These are phyloP conservation scores for Microdochium nivale DNA, from an alignment of 2,329 filamentous ascomycete species.

Conservation along the genomic window DNA sequence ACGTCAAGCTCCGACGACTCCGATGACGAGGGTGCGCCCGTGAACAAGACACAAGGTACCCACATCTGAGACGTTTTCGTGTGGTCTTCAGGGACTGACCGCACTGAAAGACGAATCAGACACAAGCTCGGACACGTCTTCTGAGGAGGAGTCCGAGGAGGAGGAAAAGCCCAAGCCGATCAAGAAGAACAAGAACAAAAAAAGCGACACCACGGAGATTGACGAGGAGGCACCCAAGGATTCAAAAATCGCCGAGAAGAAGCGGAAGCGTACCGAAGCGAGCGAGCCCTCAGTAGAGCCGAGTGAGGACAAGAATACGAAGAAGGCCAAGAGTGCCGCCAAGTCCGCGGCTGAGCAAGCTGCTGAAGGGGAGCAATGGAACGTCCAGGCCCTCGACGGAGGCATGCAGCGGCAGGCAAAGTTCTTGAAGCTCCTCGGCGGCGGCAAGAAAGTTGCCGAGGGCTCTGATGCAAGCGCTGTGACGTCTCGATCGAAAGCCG, in stretches of 20 bases:
- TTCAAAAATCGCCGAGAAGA: slow-evolving; percentile 14
- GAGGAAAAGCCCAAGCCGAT: slow-evolving; percentile 25
- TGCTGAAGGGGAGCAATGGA: slow-evolving; percentile 36
- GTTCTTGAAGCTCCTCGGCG: slow-evolving; percentile 48
- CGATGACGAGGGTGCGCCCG: slow-evolving; percentile 14
- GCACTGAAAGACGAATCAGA: neutral
- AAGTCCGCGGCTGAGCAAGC: slow-evolving; percentile 11
- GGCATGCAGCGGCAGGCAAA: slow-evolving; percentile 43
- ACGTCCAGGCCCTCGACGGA: slow-evolving; percentile 42
- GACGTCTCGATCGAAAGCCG: slow-evolving; percentile 10
- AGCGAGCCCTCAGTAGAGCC: slow-evolving; percentile 16
- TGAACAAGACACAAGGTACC: slow-evolving; percentile 12
- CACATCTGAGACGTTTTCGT: neutral
- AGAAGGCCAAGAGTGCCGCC: slow-evolving; percentile 13
- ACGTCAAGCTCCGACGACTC: neutral
- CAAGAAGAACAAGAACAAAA: slow-evolving; percentile 21
- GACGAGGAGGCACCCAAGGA: slow-evolving; percentile 12
- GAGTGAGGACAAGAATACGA: slow-evolving; percentile 14
- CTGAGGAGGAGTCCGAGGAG: slow-evolving; percentile 9
- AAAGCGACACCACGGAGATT: slow-evolving; percentile 8
- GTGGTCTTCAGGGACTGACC: neutral
- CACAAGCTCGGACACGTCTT: neutral
- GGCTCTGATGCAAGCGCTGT: slow-evolving; percentile 6
- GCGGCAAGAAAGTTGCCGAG: slow-evolving; percentile 32
- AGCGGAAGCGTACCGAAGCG: slow-evolving; percentile 5